Percentiles rank a stretch among this genome's conserved stretches.
Evolutionary conservation across 495 filamentous ascomycete genomes (phyloP).

Genomic region (Pseudotulostoma volvatum): DNA sequence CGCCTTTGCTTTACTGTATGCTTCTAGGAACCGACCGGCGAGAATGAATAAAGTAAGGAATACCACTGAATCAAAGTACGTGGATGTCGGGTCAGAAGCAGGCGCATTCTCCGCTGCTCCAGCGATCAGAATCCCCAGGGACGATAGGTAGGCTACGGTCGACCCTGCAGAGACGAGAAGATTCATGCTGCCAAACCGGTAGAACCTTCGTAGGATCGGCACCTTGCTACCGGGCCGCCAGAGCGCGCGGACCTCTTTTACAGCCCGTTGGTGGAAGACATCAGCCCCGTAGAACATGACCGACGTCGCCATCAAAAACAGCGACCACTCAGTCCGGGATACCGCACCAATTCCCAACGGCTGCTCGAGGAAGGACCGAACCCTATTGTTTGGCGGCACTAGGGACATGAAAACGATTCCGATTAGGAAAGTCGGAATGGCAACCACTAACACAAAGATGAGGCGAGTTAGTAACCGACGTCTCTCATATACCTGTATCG

Average conservation of each 20-base stretch:
- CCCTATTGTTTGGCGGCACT: constrained; percentile 38
- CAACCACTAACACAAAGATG: constrained; percentile 50
- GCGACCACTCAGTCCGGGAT: constrained; percentile 61
- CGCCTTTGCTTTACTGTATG: constrained; percentile 83
- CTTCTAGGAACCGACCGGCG: constrained; percentile 63
- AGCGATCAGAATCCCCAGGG: constrained; percentile 60
- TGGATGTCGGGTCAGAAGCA: constrained; percentile 33
- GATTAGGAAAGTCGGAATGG: constrained; percentile 77
- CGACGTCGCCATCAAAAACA: constrained; percentile 76
- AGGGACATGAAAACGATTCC: constrained; percentile 87
- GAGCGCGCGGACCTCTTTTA: constrained; percentile 62
- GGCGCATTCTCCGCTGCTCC: constrained; percentile 34
- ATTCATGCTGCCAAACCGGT: constrained; percentile 94
- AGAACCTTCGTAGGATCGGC: constrained; percentile 62
- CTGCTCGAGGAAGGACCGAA: constrained; percentile 47
- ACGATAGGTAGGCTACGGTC: constrained; percentile 73
- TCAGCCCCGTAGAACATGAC: constrained; percentile 84
- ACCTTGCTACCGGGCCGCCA: constrained; percentile 70
- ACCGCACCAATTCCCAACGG: constrained; percentile 57
- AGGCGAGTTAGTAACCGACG: constrained; percentile 45
- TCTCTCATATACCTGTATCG: constrained; percentile 49
- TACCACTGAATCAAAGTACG: constrained; percentile 89
- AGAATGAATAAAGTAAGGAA: constrained; percentile 89
- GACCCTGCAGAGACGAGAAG: constrained; percentile 82
- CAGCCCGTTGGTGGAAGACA: constrained; percentile 61